Evolutionary conservation across 495 filamentous ascomycete species (phyloP).

Genomic region (Daldinia bambusicola): DNA sequence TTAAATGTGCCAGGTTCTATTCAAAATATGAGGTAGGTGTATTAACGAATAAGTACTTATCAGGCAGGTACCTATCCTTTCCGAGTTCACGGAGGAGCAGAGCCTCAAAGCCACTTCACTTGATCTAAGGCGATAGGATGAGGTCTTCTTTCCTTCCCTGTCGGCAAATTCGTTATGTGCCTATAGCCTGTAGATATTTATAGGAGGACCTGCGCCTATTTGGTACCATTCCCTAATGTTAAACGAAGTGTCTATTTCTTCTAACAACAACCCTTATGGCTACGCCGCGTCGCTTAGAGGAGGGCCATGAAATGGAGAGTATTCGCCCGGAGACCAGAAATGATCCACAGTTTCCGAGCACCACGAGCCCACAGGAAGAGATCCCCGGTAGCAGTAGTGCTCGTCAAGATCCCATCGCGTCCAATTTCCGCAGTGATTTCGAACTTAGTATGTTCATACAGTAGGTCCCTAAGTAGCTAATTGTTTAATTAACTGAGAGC

Average conservation of each 20-base stretch:
- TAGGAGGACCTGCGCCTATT: neutral
- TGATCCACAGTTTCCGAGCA: neutral
- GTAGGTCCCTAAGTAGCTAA: neutral
- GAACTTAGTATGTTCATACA: slow-evolving; percentile 13
- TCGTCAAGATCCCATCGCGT: no score
- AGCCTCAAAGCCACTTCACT: neutral
- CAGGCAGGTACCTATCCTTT: no score
- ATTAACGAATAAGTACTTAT: neutral
- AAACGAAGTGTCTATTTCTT: neutral
- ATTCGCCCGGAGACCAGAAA: neutral
- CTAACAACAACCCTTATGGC: slow-evolving; percentile 3
- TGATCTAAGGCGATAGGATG: neutral
- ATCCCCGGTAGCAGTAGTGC: neutral
- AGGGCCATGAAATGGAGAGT: slow-evolving; percentile 8
- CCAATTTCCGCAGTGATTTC: slow-evolving; percentile 8
- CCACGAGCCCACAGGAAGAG: neutral
- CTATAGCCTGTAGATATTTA: slow-evolving; percentile 1
- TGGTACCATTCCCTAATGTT: neutral
- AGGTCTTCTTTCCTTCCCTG: neutral
- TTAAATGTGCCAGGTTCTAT: neutral
- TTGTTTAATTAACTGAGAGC: neutral
- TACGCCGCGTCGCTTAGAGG: slow-evolving; percentile 19
- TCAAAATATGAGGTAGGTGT: neutral
- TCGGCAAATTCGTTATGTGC: neutral
- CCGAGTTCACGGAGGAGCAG: slow-evolving; percentile 18